These are phyloP conservation scores for Leptographium flavum DNA, from an alignment of 2,329 filamentous ascomycete species.

Conservation along the genomic window DNA sequence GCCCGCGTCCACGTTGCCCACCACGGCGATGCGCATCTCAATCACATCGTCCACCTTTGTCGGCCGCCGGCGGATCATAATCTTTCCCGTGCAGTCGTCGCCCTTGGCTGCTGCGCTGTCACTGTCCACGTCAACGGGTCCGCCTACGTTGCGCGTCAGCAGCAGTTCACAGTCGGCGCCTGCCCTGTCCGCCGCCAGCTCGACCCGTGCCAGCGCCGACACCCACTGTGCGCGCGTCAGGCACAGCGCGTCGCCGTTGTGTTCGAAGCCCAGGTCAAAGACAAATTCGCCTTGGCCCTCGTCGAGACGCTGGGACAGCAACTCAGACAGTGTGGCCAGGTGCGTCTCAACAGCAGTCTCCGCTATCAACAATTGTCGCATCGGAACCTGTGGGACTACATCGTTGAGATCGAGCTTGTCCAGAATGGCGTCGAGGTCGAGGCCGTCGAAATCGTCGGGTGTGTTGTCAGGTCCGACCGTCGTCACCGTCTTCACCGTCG, in stretches of 20 bases:
- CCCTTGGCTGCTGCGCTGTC: background rate
- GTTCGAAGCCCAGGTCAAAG: conserved; percentile 85
- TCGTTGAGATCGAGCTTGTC: conserved; percentile 76
- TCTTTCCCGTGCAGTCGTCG: conserved; percentile 66
- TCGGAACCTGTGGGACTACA: conserved; percentile 45
- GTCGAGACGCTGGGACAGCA: conserved; percentile 54
- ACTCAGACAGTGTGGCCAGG: conserved; percentile 45
- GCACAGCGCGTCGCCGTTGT: conserved; percentile 73
- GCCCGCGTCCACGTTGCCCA: conserved; percentile 93
- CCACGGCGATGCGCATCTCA: conserved; percentile 90
- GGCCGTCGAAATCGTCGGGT: conserved; percentile 78
- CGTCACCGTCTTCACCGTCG: conserved; percentile 16
- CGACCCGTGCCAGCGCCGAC: conserved; percentile 50
- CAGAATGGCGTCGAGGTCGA: conserved; percentile 86
- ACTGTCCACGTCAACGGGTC: conserved; percentile 47
- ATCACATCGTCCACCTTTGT: conserved; percentile 72
- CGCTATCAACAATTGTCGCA: conserved; percentile 60
- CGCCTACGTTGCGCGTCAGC: conserved; percentile 82
- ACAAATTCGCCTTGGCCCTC: conserved; percentile 83
- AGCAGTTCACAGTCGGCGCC: conserved; percentile 69
- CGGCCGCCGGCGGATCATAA: conserved; percentile 67
- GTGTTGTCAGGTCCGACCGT: conserved; percentile 15
- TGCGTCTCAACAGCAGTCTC: conserved; percentile 48
- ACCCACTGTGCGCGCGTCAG: conserved; percentile 66
- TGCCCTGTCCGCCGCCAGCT: conserved; percentile 46